Evolutionary conservation across 2,329 filamentous ascomycete species (phyloP).

Genomic region (Microsporum audouinii): DNA sequence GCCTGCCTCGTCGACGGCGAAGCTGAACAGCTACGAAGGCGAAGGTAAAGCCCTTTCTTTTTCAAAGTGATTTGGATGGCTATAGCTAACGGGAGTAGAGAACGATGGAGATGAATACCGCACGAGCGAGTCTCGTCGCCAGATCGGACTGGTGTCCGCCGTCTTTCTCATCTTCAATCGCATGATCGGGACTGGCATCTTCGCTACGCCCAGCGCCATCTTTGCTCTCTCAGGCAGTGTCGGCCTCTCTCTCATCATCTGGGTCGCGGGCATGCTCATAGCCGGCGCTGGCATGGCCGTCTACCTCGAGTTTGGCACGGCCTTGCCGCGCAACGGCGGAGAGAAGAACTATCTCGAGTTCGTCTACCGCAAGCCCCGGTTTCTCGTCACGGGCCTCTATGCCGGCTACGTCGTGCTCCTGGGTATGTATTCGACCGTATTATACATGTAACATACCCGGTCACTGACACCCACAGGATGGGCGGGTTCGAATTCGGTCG

Average conservation of each 20-base stretch:
- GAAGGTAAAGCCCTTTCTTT: neutral
- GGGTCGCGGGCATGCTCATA: constrained; percentile 50
- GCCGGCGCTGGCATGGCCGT: constrained; percentile 50
- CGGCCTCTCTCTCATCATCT: constrained; percentile 49
- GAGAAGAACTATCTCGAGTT: constrained; percentile 60
- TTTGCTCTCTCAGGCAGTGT: constrained; percentile 53
- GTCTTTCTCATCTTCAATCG: constrained; percentile 36
- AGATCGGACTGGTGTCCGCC: constrained; percentile 17
- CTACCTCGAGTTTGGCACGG: constrained; percentile 54
- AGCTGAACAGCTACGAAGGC: neutral
- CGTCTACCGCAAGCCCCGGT: constrained; percentile 49
- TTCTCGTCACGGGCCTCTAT: constrained; percentile 52
- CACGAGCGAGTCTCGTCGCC: constrained; percentile 13
- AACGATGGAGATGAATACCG: constrained; percentile 9
- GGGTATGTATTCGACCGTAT: constrained; percentile 25
- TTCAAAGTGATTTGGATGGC: too few relatives aligned
- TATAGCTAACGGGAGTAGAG: neutral
- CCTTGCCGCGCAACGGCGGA: constrained; percentile 56
- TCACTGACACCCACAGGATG: constrained; percentile 27
- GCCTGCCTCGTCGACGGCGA: neutral
- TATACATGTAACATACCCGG: neutral
- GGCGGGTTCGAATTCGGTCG: constrained; percentile 56
- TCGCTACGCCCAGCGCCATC: constrained; percentile 56
- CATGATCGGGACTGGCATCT: constrained; percentile 58
- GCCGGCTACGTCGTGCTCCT: constrained; percentile 37